Evolutionary conservation across 805 yeast genomes (phyloP).

Genomic region (Saccharomyces eubayanus): DNA sequence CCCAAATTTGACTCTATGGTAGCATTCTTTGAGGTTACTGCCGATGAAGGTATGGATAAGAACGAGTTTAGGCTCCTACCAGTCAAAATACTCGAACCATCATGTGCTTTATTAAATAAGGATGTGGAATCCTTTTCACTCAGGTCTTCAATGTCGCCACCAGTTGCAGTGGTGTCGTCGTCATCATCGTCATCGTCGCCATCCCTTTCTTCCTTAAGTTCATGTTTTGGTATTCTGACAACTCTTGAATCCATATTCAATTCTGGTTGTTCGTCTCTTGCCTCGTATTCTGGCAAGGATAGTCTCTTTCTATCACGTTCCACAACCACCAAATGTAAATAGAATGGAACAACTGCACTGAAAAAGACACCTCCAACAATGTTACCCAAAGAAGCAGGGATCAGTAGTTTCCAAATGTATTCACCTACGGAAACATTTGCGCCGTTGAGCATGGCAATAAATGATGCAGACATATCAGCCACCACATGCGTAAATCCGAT

Average conservation of each 20-base stretch:
- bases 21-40: background rate
- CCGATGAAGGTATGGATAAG: background rate
- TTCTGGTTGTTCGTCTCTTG: conserved; percentile 75
- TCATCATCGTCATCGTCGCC: conserved; percentile 4
- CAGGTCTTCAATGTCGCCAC: background rate
- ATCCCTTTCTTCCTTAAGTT: conserved; percentile 6
- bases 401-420: conserved; percentile 62
- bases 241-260: conserved; percentile 72
- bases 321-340: conserved; percentile 61
- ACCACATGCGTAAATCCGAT: conserved; percentile 75
- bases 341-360: conserved; percentile 59
- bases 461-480: conserved; percentile 69
- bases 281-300: conserved; percentile 60
- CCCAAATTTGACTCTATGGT: background rate
- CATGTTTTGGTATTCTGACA: conserved; percentile 37
- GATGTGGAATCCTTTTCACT: background rate
- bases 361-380: conserved; percentile 71
- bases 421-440: conserved; percentile 54
- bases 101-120: background rate
- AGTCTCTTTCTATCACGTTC: conserved; percentile 58
- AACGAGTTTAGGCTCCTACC: background rate
- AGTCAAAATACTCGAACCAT: background rate
- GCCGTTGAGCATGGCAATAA: conserved; percentile 60
- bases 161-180: conserved; percentile 3
- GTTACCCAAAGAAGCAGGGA: conserved; percentile 70